Evolutionary conservation across 2,329 filamentous ascomycete species (phyloP).

Genomic region (Orbilia javanica): DNA sequence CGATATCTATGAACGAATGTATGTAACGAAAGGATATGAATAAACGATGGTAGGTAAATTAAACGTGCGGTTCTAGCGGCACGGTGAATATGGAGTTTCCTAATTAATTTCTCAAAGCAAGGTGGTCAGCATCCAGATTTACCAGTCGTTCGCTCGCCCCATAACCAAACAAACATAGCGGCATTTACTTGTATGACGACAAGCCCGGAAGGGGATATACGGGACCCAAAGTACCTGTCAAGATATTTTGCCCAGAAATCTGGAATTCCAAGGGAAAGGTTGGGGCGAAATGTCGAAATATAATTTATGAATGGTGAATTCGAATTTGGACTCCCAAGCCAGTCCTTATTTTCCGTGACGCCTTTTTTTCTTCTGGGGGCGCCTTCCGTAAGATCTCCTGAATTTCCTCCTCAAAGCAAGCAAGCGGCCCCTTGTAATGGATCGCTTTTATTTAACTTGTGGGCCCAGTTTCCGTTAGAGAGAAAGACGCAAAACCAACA

Average conservation of each 20-base stretch:
- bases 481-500: conserved; percentile 21
- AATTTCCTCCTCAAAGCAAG: conserved; percentile 23
- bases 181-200: conserved; percentile 5
- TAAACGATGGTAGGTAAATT: conserved; percentile 21
- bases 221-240: conserved; percentile 19
- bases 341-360: conserved; percentile 12
- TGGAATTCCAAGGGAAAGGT: conserved; percentile 29
- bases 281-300: conserved; percentile 43
- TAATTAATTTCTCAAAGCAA: conserved; percentile 7
- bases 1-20: conserved; percentile 14
- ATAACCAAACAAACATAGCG: conserved; percentile 14
- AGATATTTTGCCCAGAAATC: conserved; percentile 50
- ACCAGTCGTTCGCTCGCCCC: background rate
- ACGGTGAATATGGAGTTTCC: conserved; percentile 15
- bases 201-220: conserved; percentile 6
- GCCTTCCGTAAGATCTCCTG: conserved; percentile 50
- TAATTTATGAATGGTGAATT: conserved; percentile 22
- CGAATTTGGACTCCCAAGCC: conserved; percentile 25
- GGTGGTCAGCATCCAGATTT: conserved; percentile 1
- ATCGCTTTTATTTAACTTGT: conserved; percentile 15
- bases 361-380: conserved; percentile 22
- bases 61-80: conserved; percentile 33
- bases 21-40: background rate
- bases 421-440: conserved; percentile 34
- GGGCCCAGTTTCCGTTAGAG: conserved; percentile 16